Conservation (phyloP, 208 protist species). For the Leptomonas seymouri region DNA sequence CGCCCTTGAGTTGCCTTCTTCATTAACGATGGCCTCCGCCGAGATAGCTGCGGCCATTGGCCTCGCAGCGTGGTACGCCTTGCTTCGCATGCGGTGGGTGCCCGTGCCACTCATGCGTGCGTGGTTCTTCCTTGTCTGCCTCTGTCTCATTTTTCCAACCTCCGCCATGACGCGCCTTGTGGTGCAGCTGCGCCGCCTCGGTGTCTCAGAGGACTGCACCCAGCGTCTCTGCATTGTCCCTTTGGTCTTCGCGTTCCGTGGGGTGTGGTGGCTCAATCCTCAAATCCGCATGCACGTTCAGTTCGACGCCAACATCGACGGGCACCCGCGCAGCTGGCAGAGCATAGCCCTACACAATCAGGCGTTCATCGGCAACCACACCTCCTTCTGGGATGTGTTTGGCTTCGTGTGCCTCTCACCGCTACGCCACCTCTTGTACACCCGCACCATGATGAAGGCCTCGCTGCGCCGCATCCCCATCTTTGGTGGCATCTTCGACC, state of each 20-base stretch:
- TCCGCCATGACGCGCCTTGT: constrained; percentile 33
- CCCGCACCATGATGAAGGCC: constrained; percentile 57
- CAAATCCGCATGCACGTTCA: constrained; percentile 40
- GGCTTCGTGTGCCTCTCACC: constrained; percentile 38
- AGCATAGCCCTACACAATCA: constrained; percentile 19
- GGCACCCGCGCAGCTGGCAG: constrained; percentile 10
- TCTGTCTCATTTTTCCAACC: constrained; percentile 34
- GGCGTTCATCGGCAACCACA: constrained; percentile 58
- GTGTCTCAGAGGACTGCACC: constrained; percentile 27
- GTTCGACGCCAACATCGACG: constrained; percentile 28
- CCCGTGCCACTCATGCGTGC: constrained; percentile 39
- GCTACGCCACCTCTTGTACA: constrained; percentile 35
- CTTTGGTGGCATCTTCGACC: constrained; percentile 57
- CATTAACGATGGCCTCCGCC: not conserved
- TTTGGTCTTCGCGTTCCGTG: constrained; percentile 35
- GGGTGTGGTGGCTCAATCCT: constrained; percentile 42
- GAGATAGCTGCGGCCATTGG: not conserved
- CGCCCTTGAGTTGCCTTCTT: not conserved
- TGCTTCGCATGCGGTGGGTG: constrained; percentile 35
- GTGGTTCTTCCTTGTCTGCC: constrained; percentile 44
- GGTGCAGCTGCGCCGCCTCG: constrained; percentile 32
- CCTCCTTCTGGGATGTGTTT: constrained; percentile 70
- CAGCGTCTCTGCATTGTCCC: constrained; percentile 41
- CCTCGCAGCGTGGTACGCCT: constrained; percentile 33
- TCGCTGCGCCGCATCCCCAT: constrained; percentile 55